Percentiles rank a stretch among this genome's conserved stretches.
phyloP scores from a whole-genome alignment of 2,329 filamentous ascomycete species.

The Trichoderma sp. region DNA sequence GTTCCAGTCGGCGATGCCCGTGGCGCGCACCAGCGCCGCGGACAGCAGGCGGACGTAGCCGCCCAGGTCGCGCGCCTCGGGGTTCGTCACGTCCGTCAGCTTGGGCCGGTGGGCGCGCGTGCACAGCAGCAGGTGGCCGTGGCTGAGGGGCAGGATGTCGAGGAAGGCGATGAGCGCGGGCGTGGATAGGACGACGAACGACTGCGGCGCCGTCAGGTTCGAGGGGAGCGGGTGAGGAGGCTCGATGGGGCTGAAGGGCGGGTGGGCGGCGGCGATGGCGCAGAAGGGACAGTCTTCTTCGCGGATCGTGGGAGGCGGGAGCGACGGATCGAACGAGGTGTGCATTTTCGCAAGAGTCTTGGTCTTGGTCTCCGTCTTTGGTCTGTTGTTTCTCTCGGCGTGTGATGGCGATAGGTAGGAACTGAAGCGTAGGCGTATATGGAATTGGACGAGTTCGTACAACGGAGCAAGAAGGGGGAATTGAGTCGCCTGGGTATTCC shows the following conservation, averaged over 20 bases:
- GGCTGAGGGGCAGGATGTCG: slow-evolving; percentile 84
- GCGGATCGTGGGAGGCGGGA: slow-evolving; percentile 27
- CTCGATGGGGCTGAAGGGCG: slow-evolving; percentile 42
- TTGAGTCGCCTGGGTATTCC: background rate
- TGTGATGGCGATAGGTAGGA: background rate
- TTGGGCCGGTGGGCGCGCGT: slow-evolving; percentile 75
- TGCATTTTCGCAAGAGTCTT: background rate
- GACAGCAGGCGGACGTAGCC: slow-evolving; percentile 68
- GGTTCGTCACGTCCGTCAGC: slow-evolving; percentile 63
- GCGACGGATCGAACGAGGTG: slow-evolving; percentile 37
- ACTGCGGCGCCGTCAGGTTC: slow-evolving; percentile 40
- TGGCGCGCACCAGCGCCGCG: slow-evolving; percentile 64
- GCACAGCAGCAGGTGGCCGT: slow-evolving; percentile 78
- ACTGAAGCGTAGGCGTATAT: too few species aligned
- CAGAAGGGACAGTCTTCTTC: slow-evolving; percentile 58
- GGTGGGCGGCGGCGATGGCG: slow-evolving; percentile 51
- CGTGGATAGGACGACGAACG: slow-evolving; percentile 73
- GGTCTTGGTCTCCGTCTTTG: background rate
- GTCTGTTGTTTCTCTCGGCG: background rate
- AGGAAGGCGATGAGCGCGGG: slow-evolving; percentile 79
- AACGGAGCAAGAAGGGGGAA: background rate
- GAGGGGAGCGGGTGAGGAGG: slow-evolving; percentile 40
- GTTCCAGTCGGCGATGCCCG: slow-evolving; percentile 83
- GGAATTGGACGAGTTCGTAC: background rate
- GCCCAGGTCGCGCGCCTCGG: slow-evolving; percentile 66